These are phyloP conservation scores for Lepiota venenata DNA, from an alignment of 768 basidiomycete species.

Conservation along the genomic window DNA sequence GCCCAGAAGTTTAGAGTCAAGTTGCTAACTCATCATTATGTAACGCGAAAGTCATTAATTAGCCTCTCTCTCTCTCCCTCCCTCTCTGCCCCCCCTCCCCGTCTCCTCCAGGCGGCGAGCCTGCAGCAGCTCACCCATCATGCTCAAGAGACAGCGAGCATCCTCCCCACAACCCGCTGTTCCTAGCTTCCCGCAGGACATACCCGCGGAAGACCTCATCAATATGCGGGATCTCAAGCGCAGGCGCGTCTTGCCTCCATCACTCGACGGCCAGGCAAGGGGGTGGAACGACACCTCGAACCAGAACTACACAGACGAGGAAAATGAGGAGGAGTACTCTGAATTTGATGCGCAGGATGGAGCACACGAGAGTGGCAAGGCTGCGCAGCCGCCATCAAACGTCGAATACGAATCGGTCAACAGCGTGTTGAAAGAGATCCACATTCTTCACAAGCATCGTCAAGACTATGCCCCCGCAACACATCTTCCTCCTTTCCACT, in stretches of 20 bases:
- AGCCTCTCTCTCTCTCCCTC: constrained; percentile 17
- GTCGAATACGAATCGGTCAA: constrained; percentile 61
- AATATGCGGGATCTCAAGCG: constrained; percentile 43
- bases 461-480: constrained; percentile 36
- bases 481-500: neutral
- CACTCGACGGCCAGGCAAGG: constrained; percentile 47
- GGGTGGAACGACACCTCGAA: constrained; percentile 34
- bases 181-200: constrained; percentile 18
- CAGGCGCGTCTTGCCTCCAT: constrained; percentile 47
- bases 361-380: constrained; percentile 18
- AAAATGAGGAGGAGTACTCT: constrained; percentile 30
- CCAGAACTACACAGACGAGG: constrained; percentile 24
- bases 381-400: constrained; percentile 4
- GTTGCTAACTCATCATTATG: constrained; percentile 6
- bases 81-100: too few species aligned
- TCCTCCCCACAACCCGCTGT: constrained; percentile 34
- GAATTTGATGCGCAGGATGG: constrained; percentile 20
- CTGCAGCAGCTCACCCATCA: constrained; percentile 18
- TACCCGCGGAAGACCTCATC: constrained; percentile 21
- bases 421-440: constrained; percentile 64
- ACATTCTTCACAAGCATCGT: constrained; percentile 65
- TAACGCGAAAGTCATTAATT: constrained; percentile 10
- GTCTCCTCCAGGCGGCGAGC: neutral
- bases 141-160: constrained; percentile 55
- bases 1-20: neutral